Evolutionary conservation across 2,329 filamentous ascomycete species (phyloP).

Genomic region (Didymella sp.): DNA sequence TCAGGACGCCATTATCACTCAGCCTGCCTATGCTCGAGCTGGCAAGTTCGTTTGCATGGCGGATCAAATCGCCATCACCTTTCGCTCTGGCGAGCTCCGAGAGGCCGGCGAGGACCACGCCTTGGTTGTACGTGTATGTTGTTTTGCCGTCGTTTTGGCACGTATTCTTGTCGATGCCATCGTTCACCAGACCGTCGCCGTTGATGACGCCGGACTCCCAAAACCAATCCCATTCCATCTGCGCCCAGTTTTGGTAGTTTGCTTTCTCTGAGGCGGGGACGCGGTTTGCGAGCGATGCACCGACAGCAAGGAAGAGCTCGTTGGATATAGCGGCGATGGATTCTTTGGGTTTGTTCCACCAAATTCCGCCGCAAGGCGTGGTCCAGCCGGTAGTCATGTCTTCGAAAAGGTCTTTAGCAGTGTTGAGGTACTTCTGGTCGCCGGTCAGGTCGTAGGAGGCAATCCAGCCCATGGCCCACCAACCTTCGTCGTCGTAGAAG

Average conservation of each 20-base stretch:
- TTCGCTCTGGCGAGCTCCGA: slow-evolving; percentile 60
- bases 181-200: slow-evolving; percentile 59
- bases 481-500: slow-evolving; percentile 68
- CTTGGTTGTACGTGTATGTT: slow-evolving; percentile 66
- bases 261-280: slow-evolving; percentile 47
- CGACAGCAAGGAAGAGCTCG: slow-evolving; percentile 63
- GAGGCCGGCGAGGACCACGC: slow-evolving; percentile 63
- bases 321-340: slow-evolving; percentile 66
- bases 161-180: slow-evolving; percentile 56
- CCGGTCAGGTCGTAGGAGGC: slow-evolving; percentile 63
- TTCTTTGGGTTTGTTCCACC: slow-evolving; percentile 62
- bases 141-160: slow-evolving; percentile 62
- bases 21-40: slow-evolving; percentile 36
- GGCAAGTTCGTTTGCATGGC: slow-evolving; percentile 39
- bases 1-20: slow-evolving; percentile 42
- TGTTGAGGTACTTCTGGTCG: slow-evolving; percentile 61
- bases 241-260: slow-evolving; percentile 59
- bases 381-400: slow-evolving; percentile 62
- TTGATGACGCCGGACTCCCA: slow-evolving; percentile 60
- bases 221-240: slow-evolving; percentile 63
- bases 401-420: slow-evolving; percentile 62
- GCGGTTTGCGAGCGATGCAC: slow-evolving; percentile 62
- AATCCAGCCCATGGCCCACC: slow-evolving; percentile 69
- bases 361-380: slow-evolving; percentile 62
- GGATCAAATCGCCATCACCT: slow-evolving; percentile 34